Evolutionary conservation across 208 protist species (phyloP).

Genomic region (Acanthamoeba royreba): DNA sequence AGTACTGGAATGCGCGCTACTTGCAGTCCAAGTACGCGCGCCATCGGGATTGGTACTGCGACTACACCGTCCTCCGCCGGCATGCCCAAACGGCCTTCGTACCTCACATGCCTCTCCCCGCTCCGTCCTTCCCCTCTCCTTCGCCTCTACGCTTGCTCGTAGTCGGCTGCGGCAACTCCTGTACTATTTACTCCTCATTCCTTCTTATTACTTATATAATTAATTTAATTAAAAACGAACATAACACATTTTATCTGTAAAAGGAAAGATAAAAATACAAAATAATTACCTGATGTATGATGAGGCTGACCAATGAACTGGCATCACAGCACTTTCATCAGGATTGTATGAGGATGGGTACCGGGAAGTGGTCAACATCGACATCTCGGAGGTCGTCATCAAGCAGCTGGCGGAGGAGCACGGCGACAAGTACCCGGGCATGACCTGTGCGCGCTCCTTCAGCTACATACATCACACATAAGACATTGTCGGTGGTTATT

Average conservation of each 20-base stretch:
- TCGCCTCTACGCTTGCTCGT: background rate
- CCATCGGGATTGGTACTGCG: constrained; percentile 22
- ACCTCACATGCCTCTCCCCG: background rate
- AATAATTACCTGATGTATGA: no score
- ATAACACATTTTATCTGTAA: no score
- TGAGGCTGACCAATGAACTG: background rate
- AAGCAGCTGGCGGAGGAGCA: background rate
- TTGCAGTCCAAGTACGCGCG: background rate
- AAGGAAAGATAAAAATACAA: no score
- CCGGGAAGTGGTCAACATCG: background rate
- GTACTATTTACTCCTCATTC: background rate
- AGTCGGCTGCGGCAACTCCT: constrained; percentile 35
- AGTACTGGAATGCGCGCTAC: constrained; percentile 30
- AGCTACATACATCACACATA: background rate
- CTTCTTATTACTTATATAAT: background rate
- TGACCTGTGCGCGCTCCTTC: background rate
- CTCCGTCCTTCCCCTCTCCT: background rate
- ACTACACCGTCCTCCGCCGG: background rate
- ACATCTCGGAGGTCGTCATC: background rate
- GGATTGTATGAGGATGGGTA: background rate
- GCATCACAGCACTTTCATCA: background rate
- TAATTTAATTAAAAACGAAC: background rate
- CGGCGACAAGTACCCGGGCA: background rate
- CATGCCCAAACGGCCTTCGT: background rate
- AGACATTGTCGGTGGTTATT: no score